Conservation (phyloP, 345 rosid genomes). For the Ailanthus altissimus region DNA sequence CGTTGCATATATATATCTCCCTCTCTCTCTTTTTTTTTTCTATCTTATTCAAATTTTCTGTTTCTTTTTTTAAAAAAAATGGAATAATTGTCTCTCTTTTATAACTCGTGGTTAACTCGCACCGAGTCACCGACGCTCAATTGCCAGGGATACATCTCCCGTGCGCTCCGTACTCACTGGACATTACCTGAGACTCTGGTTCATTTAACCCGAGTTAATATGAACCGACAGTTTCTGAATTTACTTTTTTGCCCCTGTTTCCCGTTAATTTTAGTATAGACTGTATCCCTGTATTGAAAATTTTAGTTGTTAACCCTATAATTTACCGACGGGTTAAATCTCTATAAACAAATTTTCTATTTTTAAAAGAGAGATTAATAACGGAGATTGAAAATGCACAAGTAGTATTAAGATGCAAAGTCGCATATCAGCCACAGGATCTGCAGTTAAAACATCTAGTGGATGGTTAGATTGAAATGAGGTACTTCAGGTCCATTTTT, state of each 20-base stretch:
- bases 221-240: constrained; percentile 51
- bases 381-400: no score
- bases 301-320: not conserved
- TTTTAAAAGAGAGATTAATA: no score
- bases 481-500: constrained; percentile 6
- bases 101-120: constrained; percentile 43
- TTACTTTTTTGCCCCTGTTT: constrained; percentile 39
- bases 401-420: constrained; percentile 18
- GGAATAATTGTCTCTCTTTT: not conserved
- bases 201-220: constrained; percentile 51
- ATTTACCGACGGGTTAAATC: no score
- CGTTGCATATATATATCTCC: constrained; percentile 17
- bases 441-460: constrained; percentile 32
- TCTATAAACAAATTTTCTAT: no score
- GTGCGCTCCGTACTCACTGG: constrained; percentile 38
- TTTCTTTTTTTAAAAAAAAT: constrained; percentile 18
- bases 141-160: constrained; percentile 25
- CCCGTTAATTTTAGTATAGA: not conserved
- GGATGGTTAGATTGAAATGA: constrained; percentile 20
- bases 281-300: not conserved
- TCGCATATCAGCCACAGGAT: constrained; percentile 30
- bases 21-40: constrained; percentile 19
- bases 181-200: constrained; percentile 48
- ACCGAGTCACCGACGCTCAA: constrained; percentile 85
- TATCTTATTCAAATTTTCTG: constrained; percentile 20